Base-by-base conservation (phyloP, 2,329 filamentous ascomycete genomes). In the Septoria petroselini region DNA sequence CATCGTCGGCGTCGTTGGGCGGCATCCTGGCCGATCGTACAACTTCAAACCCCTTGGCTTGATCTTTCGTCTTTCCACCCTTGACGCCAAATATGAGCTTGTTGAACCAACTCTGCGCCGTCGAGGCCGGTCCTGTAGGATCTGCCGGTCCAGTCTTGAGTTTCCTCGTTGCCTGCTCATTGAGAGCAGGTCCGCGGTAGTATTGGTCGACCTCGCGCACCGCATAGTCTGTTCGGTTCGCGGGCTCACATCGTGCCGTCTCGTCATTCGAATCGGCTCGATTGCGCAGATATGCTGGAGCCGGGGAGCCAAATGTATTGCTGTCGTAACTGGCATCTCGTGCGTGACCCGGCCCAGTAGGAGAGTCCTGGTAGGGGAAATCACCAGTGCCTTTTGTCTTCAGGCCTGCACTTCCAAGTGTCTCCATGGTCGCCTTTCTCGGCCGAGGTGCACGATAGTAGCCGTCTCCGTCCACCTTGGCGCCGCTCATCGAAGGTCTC, bases 181-280 rank as follows among this genome's bases (percentile, higher is more conserved):
- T 86, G 9, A 97, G 73, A 1, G 91, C 89, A 15, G 90, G 88
- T 0, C 93, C 93, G 27, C 93, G 83, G 63, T 98, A 97, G 70
- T 97, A 97, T 63, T 95, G 95, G 68, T 98, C 93, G 0, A 94
- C 89, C 69, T 98, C 93, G 48, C 93, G 85, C 1, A 91, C 93
- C 1, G 91, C 85, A 65, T 97, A 97, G 65, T 98, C 91, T 1
- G 86, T 84, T 50, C 71, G 73, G 25, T 38, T 45, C 18, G 41
- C 52, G 11, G 43, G 34, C 35, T 47, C 43, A 19, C 31, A 39
- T 21, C 35, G 38, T 6, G 33, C 34, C 29, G 41, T 33, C 17
- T 76, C 73, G 6, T 76, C 69, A 37, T 78, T 76, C n/a, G 77
- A 73, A 50, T 83, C 78, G 35, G 72, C 70, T 21, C 75, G 68